Evolutionary conservation across 129 eudicot genomes (phyloP).

Genomic region (Flaveria brownii): DNA sequence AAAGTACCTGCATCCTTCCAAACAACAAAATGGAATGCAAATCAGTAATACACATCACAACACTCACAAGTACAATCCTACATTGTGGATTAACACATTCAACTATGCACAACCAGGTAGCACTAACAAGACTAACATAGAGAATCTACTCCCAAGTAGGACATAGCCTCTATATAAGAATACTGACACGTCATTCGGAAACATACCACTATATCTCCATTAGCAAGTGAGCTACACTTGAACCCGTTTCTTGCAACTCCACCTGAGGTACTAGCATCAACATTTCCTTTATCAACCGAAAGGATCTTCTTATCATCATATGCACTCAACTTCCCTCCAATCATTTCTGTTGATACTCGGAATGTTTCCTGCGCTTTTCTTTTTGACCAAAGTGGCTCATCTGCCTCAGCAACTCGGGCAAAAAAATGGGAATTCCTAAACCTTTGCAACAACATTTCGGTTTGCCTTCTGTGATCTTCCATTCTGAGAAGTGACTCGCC

Average conservation of each 20-base stretch:
- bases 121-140: conserved; percentile 19
- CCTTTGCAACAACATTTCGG: conserved; percentile 67
- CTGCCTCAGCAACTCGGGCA: conserved; percentile 77
- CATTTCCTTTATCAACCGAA: conserved; percentile 67
- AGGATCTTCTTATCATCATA: conserved; percentile 45
- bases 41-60: conserved; percentile 36
- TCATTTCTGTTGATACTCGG: conserved; percentile 46
- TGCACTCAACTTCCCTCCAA: conserved; percentile 40
- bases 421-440: conserved; percentile 83
- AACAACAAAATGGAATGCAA: conserved; percentile 57
- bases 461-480: conserved; percentile 84
- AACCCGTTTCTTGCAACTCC: conserved; percentile 88
- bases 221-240: conserved; percentile 71
- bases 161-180: background rate
- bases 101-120: background rate
- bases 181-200: conserved; percentile 24
- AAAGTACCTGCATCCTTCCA: conserved; percentile 99
- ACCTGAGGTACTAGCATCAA: conserved; percentile 81
- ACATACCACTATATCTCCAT: conserved; percentile 99
- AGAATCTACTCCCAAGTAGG: conserved; percentile 7
- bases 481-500: conserved; percentile 85
- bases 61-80: background rate
- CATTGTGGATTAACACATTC: background rate
- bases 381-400: conserved; percentile 87
- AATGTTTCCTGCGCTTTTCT: conserved; percentile 49